A percentile compares a stretch with the other conserved stretches of the same genome.
These are phyloP conservation scores for Gonium pectorale DNA, from an alignment of 139 green algal species.

Conservation along the genomic window DNA sequence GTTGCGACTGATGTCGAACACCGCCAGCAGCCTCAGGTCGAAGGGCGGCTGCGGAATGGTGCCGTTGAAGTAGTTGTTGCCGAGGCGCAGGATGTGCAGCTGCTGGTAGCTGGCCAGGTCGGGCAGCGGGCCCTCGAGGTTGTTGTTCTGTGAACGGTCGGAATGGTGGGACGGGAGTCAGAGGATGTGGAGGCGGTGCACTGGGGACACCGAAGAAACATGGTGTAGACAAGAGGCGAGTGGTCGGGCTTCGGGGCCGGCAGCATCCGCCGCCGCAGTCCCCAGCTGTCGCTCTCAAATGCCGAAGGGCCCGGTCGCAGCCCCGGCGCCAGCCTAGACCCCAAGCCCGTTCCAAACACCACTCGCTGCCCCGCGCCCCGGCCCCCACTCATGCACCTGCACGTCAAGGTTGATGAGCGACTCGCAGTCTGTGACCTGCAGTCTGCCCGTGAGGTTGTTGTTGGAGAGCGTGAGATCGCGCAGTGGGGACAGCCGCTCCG, in stretches of 20 bases:
- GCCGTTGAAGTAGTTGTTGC: conserved; percentile 57
- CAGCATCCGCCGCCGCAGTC: no score
- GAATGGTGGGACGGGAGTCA: no score
- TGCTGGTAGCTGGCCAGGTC: conserved; percentile 23
- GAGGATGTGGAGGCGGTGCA: no score
- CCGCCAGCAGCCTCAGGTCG: conserved; percentile 2
- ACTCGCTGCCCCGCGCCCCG: not conserved
- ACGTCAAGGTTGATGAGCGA: conserved; percentile 20
- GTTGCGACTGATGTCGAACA: conserved; percentile 41
- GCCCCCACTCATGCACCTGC: conserved; percentile 3
- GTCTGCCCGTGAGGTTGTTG: conserved; percentile 10
- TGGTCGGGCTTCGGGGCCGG: no score
- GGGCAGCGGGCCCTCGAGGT: conserved; percentile 13
- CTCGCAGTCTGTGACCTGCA: not conserved
- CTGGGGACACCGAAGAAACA: no score
- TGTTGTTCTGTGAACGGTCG: conserved; percentile 52
- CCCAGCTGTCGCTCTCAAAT: no score
- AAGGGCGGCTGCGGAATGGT: not conserved
- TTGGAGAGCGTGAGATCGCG: conserved; percentile 30
- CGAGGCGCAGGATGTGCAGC: conserved; percentile 51
- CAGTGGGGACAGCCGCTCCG: not conserved
- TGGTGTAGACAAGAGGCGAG: no score
- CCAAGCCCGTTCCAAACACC: not conserved
- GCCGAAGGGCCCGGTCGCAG: no score
- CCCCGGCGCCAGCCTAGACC: no score